phyloP scores from a whole-genome alignment of 2,329 filamentous ascomycete species.

The Diplocarpon mali region DNA sequence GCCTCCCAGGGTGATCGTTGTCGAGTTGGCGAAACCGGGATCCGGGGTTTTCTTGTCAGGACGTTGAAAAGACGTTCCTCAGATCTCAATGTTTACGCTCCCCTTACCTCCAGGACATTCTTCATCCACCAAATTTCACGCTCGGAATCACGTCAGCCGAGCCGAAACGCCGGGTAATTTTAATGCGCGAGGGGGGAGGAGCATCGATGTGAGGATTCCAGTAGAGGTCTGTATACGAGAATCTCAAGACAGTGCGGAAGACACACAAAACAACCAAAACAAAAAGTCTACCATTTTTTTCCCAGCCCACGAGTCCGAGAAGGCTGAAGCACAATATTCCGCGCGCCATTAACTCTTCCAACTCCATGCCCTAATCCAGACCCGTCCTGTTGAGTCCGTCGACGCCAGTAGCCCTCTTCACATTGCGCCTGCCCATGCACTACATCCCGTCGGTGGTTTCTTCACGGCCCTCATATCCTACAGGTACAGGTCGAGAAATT shows the following conservation, averaged over 20 bases:
- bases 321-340: background rate
- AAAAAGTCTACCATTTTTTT: no score
- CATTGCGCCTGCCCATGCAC: constrained; percentile 24
- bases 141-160: no score
- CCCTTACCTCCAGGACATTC: background rate
- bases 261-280: no score
- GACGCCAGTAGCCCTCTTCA: constrained; percentile 22
- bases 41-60: constrained; percentile 7
- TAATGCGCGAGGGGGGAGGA: no score
- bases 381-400: constrained; percentile 21
- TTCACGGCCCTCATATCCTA: constrained; percentile 24
- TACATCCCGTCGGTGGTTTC: constrained; percentile 17
- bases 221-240: no score
- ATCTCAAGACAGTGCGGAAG: no score
- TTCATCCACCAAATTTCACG: background rate
- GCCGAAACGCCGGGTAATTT: no score
- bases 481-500: constrained; percentile 15
- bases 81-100: no score
- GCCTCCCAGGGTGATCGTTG: constrained; percentile 7
- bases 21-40: constrained; percentile 6
- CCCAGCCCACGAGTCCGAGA: background rate
- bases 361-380: constrained; percentile 18
- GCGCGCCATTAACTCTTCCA: constrained; percentile 8
- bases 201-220: no score
- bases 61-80: background rate